A percentile compares a stretch with the other conserved stretches of the same genome.
phyloP scores from a whole-genome alignment of 306 rosid genomes.

The Trichosanthes truncata region DNA sequence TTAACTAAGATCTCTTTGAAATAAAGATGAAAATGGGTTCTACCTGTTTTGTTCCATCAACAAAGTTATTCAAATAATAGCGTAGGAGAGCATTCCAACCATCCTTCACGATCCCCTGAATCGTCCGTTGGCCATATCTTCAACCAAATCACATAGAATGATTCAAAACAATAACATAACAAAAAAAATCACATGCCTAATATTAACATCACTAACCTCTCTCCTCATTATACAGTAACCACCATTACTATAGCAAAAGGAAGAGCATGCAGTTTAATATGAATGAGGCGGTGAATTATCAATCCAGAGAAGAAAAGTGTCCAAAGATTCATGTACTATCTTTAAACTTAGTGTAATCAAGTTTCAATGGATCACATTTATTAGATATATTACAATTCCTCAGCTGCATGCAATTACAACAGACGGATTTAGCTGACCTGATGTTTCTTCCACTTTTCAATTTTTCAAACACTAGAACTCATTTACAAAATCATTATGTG shows the following conservation, averaged over 20 bases:
- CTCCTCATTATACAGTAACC: background rate
- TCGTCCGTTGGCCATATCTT: conserved; percentile 82
- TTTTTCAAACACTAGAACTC: background rate
- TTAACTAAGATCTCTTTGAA: background rate
- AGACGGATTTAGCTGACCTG: background rate
- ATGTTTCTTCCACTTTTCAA: background rate
- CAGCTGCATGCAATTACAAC: background rate
- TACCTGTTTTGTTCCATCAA: conserved; percentile 90
- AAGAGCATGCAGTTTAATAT: background rate
- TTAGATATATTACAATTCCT: background rate
- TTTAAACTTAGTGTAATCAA: background rate
- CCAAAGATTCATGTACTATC: background rate
- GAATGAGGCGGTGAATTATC: background rate
- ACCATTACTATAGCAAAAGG: background rate
- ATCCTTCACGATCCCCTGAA: conserved; percentile 70
- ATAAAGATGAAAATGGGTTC: conserved; percentile 18
- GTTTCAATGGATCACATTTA: background rate
- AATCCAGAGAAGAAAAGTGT: background rate
- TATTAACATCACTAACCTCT: background rate
- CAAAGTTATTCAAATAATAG: conserved; percentile 77
- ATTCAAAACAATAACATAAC: background rate
- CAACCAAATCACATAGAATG: conserved; percentile 23
- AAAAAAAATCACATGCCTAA: background rate
- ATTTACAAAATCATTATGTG: background rate
- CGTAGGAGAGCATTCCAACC: conserved; percentile 66